These are phyloP conservation scores for Aspergillus sparsus DNA, from an alignment of 495 filamentous ascomycete species.

Conservation along the genomic window DNA sequence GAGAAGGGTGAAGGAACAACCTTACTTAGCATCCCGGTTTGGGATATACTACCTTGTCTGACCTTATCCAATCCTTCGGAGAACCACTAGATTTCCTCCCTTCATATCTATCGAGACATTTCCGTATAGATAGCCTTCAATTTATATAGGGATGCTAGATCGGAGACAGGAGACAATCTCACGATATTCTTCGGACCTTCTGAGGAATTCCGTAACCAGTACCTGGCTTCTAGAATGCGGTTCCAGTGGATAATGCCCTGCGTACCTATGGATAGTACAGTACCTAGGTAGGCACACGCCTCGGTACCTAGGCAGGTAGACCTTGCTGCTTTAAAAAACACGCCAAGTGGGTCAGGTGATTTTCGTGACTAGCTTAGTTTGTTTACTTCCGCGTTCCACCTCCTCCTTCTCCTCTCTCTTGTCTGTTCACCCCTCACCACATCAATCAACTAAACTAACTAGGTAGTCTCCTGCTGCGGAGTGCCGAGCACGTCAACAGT, in stretches of 20 bases:
- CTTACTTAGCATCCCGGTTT: conserved; percentile 1
- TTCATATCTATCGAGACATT: too few relatives aligned
- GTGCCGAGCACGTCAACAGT: too few relatives aligned
- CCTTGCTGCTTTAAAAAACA: neutral
- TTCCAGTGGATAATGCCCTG: neutral
- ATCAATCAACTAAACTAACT: too few relatives aligned
- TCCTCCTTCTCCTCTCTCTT: too few relatives aligned
- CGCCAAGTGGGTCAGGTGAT: conserved; percentile 7
- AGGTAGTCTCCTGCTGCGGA: too few relatives aligned
- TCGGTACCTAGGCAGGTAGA: neutral
- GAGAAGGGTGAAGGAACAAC: neutral
- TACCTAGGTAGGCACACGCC: neutral
- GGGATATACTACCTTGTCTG: neutral
- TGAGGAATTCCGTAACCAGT: neutral
- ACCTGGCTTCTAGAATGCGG: neutral
- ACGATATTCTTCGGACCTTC: too few relatives aligned
- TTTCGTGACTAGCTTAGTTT: conserved; percentile 2
- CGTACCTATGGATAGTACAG: neutral
- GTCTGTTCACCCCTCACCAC: too few relatives aligned
- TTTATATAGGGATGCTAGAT: too few relatives aligned
- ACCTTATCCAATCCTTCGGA: neutral
- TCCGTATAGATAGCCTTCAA: too few relatives aligned
- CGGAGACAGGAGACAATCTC: too few relatives aligned
- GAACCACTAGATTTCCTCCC: too few relatives aligned
- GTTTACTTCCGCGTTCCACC: too few relatives aligned